Percentiles rank a stretch among this genome's conserved stretches.
Evolutionary conservation across 352 stramenopile species (phyloP).

Genomic region (Blastocystis hominis): DNA sequence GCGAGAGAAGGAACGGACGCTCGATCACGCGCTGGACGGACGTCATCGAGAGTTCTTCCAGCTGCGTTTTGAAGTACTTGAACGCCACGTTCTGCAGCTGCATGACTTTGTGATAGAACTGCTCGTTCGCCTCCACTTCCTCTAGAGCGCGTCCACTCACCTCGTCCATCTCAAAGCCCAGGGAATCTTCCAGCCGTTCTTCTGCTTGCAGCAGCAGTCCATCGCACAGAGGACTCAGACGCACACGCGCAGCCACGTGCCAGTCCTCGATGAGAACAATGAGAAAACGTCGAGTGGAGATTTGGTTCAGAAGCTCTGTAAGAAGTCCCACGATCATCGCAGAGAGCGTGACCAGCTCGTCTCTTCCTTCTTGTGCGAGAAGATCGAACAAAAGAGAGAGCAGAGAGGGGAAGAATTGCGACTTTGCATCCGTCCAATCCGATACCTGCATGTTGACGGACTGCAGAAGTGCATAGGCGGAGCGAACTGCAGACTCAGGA

Average conservation of each 20-base stretch:
- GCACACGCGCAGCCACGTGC: conserved; percentile 64
- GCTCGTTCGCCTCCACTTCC: conserved; percentile 65
- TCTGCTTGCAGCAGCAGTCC: conserved; percentile 67
- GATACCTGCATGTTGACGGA: too few species aligned
- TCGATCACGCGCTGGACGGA: conserved; percentile 10
- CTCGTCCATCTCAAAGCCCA: conserved; percentile 74
- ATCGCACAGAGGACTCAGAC: neutral
- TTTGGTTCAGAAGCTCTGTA: conserved; percentile 73
- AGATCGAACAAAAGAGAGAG: too few species aligned
- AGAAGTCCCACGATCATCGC: conserved; percentile 67
- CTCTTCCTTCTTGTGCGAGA: too few species aligned
- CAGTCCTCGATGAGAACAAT: conserved; percentile 67
- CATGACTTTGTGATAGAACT: conserved; percentile 66
- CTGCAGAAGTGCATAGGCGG: too few species aligned
- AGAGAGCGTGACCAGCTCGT: too few species aligned
- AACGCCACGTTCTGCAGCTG: conserved; percentile 68
- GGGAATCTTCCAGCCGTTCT: conserved; percentile 67
- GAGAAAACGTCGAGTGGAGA: conserved; percentile 78
- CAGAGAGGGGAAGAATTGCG: too few species aligned
- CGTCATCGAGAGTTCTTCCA: conserved; percentile 63
- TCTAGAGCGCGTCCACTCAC: conserved; percentile 70
- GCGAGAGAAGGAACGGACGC: neutral
- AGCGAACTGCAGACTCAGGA: too few species aligned
- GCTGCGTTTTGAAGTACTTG: conserved; percentile 60
- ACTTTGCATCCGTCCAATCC: too few species aligned